Evolutionary conservation across 768 basidiomycete genomes (phyloP).

Genomic region (Boletus coccyginus): DNA sequence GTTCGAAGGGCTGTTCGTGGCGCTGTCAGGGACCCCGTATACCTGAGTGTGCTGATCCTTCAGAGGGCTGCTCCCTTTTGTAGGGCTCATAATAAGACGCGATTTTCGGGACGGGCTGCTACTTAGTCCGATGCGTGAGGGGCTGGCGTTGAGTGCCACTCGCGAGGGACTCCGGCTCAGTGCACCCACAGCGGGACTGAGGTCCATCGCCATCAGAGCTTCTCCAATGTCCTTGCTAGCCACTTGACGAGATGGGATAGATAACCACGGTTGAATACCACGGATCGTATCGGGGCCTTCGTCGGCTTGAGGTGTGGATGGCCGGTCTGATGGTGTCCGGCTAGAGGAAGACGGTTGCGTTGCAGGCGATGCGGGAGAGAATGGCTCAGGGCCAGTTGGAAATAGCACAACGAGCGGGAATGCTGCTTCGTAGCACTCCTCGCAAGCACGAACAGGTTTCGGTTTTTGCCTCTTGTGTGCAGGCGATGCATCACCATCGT

Average conservation of each 20-base stretch:
- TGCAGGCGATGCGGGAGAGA: constrained; percentile 4
- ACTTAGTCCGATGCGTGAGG: constrained; percentile 19
- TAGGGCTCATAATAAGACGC: constrained; percentile 23
- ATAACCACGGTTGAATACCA: constrained; percentile 30
- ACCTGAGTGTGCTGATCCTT: constrained; percentile 10
- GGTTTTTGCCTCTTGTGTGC: constrained; percentile 40
- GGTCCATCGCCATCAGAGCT: constrained; percentile 42
- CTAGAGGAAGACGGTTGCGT: constrained; percentile 7
- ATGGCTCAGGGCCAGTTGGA: not conserved
- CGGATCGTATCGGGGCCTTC: constrained; percentile 5
- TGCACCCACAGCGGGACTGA: constrained; percentile 7
- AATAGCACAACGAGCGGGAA: constrained; percentile 52
- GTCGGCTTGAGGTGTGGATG: constrained; percentile 21
- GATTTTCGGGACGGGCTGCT: constrained; percentile 24
- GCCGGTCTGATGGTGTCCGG: constrained; percentile 11
- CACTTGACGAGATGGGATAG: constrained; percentile 24
- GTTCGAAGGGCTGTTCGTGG: constrained; percentile 21
- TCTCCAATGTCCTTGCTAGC: constrained; percentile 20
- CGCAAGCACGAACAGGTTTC: constrained; percentile 79
- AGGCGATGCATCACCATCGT: constrained; percentile 36
- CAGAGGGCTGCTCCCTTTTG: constrained; percentile 18
- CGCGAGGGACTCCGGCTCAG: constrained; percentile 27
- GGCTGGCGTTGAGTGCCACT: constrained; percentile 16
- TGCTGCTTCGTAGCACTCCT: constrained; percentile 82
- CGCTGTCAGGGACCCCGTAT: constrained; percentile 7